Conservation (phyloP, 805 yeast species). For the Hanseniaspora singularis region DNA sequence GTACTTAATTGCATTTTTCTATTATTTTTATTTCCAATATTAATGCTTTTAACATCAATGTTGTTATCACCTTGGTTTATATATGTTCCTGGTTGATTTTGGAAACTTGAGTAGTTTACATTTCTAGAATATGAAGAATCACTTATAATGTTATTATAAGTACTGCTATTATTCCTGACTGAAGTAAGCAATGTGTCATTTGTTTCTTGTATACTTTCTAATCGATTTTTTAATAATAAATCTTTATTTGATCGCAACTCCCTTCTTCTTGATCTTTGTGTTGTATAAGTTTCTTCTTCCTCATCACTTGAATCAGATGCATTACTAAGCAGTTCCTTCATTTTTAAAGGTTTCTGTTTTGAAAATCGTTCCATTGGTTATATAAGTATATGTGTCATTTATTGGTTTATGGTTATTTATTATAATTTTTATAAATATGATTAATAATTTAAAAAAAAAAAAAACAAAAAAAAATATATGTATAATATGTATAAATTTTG, state of each 20-base stretch:
- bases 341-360: too few relatives aligned
- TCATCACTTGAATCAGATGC: background rate
- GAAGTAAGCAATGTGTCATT: background rate
- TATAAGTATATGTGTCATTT: too few relatives aligned
- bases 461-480: too few relatives aligned
- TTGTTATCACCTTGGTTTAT: background rate
- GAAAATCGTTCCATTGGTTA: too few relatives aligned
- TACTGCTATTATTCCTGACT: background rate
- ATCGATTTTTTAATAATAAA: constrained; percentile 4
- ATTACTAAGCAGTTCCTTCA: too few relatives aligned
- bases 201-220: background rate
- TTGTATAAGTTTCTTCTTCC: background rate
- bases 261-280: background rate
- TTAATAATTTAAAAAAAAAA: too few relatives aligned
- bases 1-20: constrained; percentile 5
- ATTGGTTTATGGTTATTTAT: too few relatives aligned
- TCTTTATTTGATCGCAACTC: constrained; percentile 13
- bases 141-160: background rate
- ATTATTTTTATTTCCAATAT: constrained; percentile 2
- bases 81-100: background rate
- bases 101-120: background rate
- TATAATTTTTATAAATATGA: too few relatives aligned
- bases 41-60: constrained; percentile 8
- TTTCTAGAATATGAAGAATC: background rate
- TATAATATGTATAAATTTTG: too few relatives aligned